Percentiles rank a stretch among this genome's conserved stretches.
phyloP scores from a whole-genome alignment of 257 asterid genomes.

The Catharanthus roseus region DNA sequence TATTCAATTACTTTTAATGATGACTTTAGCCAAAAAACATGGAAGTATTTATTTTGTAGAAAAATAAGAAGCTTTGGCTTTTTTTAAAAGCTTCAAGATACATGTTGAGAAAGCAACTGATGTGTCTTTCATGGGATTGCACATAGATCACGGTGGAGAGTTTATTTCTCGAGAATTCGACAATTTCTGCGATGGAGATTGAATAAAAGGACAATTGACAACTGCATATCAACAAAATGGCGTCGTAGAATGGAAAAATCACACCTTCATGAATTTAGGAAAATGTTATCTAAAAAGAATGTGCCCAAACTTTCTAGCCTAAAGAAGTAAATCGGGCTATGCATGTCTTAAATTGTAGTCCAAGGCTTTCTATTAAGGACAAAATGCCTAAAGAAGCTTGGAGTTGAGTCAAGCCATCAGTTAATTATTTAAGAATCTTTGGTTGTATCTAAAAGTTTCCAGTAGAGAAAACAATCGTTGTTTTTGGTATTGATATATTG shows the following conservation, averaged over 20 bases:
- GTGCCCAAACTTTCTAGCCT: neutral
- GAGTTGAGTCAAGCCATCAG: neutral
- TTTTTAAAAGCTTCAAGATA: too few relatives aligned
- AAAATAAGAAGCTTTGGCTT: neutral
- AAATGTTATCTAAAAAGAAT: neutral
- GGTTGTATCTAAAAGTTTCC: neutral
- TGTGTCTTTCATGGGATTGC: too few relatives aligned
- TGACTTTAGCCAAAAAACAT: neutral
- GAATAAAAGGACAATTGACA: neutral
- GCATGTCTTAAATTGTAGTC: too few relatives aligned
- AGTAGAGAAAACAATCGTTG: too few relatives aligned
- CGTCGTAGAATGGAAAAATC: neutral
- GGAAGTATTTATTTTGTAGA: neutral
- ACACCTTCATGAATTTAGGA: neutral
- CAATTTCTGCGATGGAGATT: neutral
- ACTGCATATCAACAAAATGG: neutral
- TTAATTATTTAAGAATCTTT: too few relatives aligned
- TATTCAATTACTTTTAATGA: neutral
- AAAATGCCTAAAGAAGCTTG: too few relatives aligned
- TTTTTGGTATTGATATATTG: too few relatives aligned
- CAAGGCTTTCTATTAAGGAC: too few relatives aligned
- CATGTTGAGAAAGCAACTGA: neutral
- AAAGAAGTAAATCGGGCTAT: neutral
- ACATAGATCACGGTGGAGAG: neutral
- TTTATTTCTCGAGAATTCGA: neutral